Evolutionary conservation across 306 rosid species (phyloP).

Genomic region (Cicer chorassanicum): DNA sequence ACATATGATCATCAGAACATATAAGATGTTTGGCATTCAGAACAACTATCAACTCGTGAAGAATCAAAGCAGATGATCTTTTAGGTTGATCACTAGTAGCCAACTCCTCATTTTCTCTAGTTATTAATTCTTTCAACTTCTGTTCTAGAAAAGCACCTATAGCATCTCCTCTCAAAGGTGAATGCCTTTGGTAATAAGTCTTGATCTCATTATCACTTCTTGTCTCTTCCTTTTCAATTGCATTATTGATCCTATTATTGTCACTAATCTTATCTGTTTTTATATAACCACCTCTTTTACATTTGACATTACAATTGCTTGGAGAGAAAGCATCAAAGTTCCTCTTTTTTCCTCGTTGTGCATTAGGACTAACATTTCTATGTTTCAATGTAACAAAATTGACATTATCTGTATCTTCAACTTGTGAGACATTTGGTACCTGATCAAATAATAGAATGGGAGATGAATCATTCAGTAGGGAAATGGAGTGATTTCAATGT

Average conservation of each 20-base stretch:
- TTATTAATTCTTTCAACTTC: constrained; percentile 65
- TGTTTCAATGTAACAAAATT: constrained; percentile 44
- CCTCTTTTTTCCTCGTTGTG: constrained; percentile 47
- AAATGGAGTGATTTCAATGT: constrained; percentile 69
- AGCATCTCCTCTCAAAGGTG: constrained; percentile 56
- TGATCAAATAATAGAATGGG: constrained; percentile 74
- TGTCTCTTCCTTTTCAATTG: constrained; percentile 47
- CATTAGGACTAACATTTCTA: constrained; percentile 44
- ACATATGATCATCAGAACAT: constrained; percentile 32
- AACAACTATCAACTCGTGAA: constrained; percentile 67
- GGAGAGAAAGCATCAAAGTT: constrained; percentile 42
- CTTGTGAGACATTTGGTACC: constrained; percentile 41
- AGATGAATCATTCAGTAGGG: constrained; percentile 69
- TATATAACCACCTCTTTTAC: constrained; percentile 44
- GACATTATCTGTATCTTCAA: constrained; percentile 44
- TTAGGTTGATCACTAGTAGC: constrained; percentile 48
- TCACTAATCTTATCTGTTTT: constrained; percentile 50
- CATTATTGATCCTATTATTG: constrained; percentile 47
- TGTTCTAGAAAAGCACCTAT: constrained; percentile 69
- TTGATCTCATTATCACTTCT: constrained; percentile 36
- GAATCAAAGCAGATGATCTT: constrained; percentile 60
- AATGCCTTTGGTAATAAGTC: constrained; percentile 46
- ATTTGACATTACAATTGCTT: constrained; percentile 42
- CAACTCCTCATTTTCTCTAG: constrained; percentile 54
- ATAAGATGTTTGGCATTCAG: constrained; percentile 49